phyloP scores from a whole-genome alignment of 441 rosid species.

The Mallotus japonicus region DNA sequence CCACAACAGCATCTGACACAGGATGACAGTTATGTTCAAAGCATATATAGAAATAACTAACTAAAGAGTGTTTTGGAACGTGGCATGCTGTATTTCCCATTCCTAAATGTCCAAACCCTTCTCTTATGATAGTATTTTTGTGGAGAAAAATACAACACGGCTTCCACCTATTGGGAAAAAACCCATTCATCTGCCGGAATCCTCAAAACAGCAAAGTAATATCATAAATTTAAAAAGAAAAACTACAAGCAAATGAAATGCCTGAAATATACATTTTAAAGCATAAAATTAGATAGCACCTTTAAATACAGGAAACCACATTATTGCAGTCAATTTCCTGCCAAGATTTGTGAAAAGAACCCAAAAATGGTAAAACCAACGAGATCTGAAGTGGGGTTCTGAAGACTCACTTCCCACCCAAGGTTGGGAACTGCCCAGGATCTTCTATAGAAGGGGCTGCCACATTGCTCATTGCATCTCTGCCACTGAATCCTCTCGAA shows the following conservation, averaged over 20 bases:
- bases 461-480: slow-evolving; percentile 33
- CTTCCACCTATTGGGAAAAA: neutral
- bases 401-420: slow-evolving; percentile 63
- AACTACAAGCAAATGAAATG: slow-evolving; percentile 20
- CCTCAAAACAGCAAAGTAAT: slow-evolving; percentile 6
- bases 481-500: slow-evolving; percentile 44
- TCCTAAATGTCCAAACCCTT: no score
- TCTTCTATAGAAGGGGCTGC: slow-evolving; percentile 69
- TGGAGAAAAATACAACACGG: neutral
- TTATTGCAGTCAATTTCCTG: slow-evolving; percentile 36
- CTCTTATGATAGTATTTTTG: no score
- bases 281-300: slow-evolving; percentile 25
- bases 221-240: neutral
- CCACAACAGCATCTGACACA: no score
- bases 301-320: slow-evolving; percentile 29
- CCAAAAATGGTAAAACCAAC: slow-evolving; percentile 26
- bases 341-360: slow-evolving; percentile 18
- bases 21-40: no score
- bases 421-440: slow-evolving; percentile 72
- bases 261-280: slow-evolving; percentile 35
- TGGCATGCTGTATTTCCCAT: no score
- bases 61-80: no score
- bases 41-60: no score
- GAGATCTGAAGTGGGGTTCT: slow-evolving; percentile 8
- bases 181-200: neutral